These are phyloP conservation scores for Actinomortierella ambigua DNA, from an alignment of 371 early-diverging fungal species.

Conservation along the genomic window DNA sequence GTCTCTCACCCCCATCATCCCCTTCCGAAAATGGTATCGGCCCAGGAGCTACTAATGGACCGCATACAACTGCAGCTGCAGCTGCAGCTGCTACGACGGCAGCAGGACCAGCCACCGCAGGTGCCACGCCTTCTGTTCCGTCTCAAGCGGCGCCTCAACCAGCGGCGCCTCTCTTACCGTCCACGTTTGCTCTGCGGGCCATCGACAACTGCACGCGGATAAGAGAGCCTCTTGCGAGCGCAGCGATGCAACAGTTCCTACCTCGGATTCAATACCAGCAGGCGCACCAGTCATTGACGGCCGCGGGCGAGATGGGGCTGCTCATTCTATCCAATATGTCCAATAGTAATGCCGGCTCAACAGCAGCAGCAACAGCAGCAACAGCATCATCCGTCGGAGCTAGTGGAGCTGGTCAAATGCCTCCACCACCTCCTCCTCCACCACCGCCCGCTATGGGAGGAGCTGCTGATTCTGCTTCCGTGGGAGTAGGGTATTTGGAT, in stretches of 20 bases:
- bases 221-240: constrained; percentile 29
- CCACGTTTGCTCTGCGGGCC: constrained; percentile 14
- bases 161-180: not conserved
- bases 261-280: constrained; percentile 29
- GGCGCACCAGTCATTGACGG: constrained; percentile 17
- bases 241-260: constrained; percentile 32
- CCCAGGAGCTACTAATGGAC: no score
- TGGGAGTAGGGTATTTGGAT: no score
- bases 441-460: no score
- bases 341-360: not conserved
- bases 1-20: constrained; percentile 1
- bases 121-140: not conserved
- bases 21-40: not conserved
- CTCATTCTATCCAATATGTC: constrained; percentile 9
- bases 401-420: constrained; percentile 28
- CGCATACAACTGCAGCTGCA: no score
- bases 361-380: not conserved
- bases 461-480: no score
- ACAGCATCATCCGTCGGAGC: not conserved
- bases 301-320: constrained; percentile 30
- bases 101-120: no score
- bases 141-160: not conserved
- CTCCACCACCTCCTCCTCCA: no score
- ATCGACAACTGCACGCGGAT: constrained; percentile 33
- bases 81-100: no score